phyloP scores from a whole-genome alignment of 164 flowering plant genomes.

The Aristolochia californica region DNA sequence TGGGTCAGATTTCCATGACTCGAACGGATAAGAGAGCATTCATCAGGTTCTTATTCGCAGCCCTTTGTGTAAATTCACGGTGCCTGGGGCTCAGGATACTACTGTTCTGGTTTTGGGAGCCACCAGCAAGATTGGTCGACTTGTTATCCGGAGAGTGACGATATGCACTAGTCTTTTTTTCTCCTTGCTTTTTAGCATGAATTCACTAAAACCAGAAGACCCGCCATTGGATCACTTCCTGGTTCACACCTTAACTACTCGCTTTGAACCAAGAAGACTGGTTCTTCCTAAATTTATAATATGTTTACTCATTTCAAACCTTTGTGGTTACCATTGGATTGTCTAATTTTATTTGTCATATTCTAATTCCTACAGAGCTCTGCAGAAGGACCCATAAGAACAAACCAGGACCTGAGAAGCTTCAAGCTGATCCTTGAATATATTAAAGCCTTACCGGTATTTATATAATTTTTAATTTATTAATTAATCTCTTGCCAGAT shows the following conservation, averaged over 20 bases:
- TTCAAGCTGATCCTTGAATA: constrained; percentile 77
- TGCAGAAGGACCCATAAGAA: constrained; percentile 43
- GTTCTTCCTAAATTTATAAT: constrained; percentile 23
- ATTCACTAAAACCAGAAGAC: constrained; percentile 87
- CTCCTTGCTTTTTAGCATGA: constrained; percentile 48
- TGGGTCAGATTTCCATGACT: constrained; percentile 91
- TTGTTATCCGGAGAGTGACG: constrained; percentile 85
- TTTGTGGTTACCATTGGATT: background rate
- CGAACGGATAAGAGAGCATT: constrained; percentile 44
- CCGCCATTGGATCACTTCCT: constrained; percentile 96
- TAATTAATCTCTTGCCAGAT: background rate
- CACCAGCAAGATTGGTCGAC: constrained; percentile 81
- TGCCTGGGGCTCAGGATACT: constrained; percentile 91
- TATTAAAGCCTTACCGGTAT: constrained; percentile 90
- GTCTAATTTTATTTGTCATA: background rate
- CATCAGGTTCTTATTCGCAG: constrained; percentile 44
- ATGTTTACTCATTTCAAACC: background rate
- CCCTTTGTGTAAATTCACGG: constrained; percentile 89
- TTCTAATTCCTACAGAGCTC: constrained; percentile 37
- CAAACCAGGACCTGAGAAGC: constrained; percentile 71
- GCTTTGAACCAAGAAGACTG: constrained; percentile 97
- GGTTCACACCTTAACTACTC: constrained; percentile 86
- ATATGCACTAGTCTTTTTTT: constrained; percentile 22
- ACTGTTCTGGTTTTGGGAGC: constrained; percentile 88
- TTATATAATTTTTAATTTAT: background rate